Conservation (phyloP, 352 stramenopile genomes). For the Globisporangium parvum region DNA sequence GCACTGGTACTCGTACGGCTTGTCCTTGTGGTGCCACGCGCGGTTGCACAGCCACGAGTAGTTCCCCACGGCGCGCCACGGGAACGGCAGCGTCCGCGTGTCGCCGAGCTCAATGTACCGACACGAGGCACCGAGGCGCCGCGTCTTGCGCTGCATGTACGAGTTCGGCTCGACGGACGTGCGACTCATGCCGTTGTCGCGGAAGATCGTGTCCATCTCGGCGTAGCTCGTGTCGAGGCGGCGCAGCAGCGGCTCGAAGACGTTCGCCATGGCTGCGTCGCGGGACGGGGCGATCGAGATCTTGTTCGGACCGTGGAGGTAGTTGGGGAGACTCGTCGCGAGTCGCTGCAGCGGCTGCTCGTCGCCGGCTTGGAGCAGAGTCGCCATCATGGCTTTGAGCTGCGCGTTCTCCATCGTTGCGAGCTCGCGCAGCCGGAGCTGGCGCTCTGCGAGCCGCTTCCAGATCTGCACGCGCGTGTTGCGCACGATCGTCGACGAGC, state of each 20-base stretch:
- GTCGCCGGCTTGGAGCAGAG: neutral
- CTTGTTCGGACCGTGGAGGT: neutral
- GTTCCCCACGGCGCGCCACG: neutral
- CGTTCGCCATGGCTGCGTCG: neutral
- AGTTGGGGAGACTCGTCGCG: constrained; percentile 1
- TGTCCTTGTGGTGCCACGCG: constrained; percentile 9
- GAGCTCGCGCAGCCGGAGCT: constrained; percentile 5
- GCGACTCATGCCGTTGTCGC: constrained; percentile 3
- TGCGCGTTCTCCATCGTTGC: constrained; percentile 4
- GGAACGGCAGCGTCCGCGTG: constrained; percentile 2
- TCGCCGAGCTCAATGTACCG: constrained; percentile 7
- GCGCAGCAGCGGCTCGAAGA: constrained; percentile 1
- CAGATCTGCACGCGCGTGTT: constrained; percentile 2
- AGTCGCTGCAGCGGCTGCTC: neutral
- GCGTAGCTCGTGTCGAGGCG: constrained; percentile 2
- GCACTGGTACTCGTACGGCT: constrained; percentile 3
- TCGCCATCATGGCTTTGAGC: constrained; percentile 10
- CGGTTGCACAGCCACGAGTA: neutral
- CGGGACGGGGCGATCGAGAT: neutral
- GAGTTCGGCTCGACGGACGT: neutral
- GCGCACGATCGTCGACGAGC: neutral
- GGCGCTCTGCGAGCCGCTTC: constrained; percentile 1
- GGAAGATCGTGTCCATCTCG: constrained; percentile 6
- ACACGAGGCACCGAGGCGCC: neutral
- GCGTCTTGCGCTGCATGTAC: constrained; percentile 1